These are phyloP conservation scores for Bipolaris sorokiniana DNA, from an alignment of 2,329 filamentous ascomycete species.

Conservation along the genomic window DNA sequence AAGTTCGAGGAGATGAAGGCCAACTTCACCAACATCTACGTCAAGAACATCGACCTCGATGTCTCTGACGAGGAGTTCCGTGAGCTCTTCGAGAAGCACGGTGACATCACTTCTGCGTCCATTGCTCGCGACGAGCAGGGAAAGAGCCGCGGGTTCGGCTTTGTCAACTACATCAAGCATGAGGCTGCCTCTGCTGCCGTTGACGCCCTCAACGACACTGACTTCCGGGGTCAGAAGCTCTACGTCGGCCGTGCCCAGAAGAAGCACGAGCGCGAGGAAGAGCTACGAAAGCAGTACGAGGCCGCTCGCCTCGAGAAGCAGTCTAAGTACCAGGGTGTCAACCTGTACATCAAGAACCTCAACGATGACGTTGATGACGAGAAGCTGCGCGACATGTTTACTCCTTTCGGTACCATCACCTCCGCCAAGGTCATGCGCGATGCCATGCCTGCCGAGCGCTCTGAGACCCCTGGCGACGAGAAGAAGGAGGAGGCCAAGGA, in stretches of 20 bases:
- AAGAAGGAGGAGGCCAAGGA: constrained; percentile 58
- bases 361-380: constrained; percentile 97
- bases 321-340: constrained; percentile 99
- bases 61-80: constrained; percentile 94
- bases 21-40: constrained; percentile 99
- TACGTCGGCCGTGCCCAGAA: constrained; percentile 99
- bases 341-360: constrained; percentile 99
- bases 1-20: constrained; percentile 99
- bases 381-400: constrained; percentile 93
- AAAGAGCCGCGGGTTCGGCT: constrained; percentile 94
- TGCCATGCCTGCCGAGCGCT: constrained; percentile 60
- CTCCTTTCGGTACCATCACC: constrained; percentile 90
- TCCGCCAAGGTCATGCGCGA: constrained; percentile 99
- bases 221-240: constrained; percentile 92
- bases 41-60: constrained; percentile 93
- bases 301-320: constrained; percentile 97
- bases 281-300: constrained; percentile 98
- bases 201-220: constrained; percentile 87
- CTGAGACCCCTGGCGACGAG: constrained; percentile 54
- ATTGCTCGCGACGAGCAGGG: constrained; percentile 87
- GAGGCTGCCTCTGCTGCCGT: constrained; percentile 85
- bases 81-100: constrained; percentile 86
- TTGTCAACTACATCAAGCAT: constrained; percentile 94
- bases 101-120: constrained; percentile 93
- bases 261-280: constrained; percentile 99